A percentile compares a stretch with the other conserved stretches of the same genome.
Evolutionary conservation across 2,329 filamentous ascomycete genomes (phyloP).

Genomic region (Monilinia polystroma): DNA sequence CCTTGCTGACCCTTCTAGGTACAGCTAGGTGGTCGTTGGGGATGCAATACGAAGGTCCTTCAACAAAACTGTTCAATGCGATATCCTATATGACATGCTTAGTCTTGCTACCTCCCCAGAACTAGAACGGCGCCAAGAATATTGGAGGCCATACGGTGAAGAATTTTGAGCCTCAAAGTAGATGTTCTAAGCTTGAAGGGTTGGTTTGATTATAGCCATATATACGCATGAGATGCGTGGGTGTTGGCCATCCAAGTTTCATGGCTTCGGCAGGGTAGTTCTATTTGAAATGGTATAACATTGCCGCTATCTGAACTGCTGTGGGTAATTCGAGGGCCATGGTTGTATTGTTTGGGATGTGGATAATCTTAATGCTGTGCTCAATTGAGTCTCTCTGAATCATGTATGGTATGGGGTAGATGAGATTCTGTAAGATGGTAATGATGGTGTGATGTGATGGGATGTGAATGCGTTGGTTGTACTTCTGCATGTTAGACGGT

Average conservation of each 20-base stretch:
- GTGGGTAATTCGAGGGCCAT: neutral
- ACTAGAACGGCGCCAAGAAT: neutral
- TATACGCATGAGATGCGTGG: neutral
- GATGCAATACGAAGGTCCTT: neutral
- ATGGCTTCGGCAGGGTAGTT: neutral
- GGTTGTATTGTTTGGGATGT: neutral
- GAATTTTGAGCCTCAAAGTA: neutral
- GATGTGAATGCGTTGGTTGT: neutral
- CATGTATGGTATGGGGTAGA: neutral
- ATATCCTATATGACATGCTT: neutral
- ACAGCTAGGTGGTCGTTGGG: neutral
- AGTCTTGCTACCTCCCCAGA: neutral
- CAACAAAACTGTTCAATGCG: neutral
- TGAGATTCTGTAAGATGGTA: too few relatives aligned
- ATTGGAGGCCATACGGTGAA: neutral
- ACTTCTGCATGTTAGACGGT: neutral
- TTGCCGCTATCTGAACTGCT: neutral
- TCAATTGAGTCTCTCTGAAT: neutral
- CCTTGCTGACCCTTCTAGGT: neutral
- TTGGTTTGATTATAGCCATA: neutral
- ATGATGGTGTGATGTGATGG: neutral
- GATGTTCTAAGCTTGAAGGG: neutral
- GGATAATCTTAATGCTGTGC: neutral
- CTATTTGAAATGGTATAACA: neutral
- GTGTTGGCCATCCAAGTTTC: neutral